Base-by-base conservation (phyloP, 1,284 basidiomycete species). In the Mixia osmundae region DNA sequence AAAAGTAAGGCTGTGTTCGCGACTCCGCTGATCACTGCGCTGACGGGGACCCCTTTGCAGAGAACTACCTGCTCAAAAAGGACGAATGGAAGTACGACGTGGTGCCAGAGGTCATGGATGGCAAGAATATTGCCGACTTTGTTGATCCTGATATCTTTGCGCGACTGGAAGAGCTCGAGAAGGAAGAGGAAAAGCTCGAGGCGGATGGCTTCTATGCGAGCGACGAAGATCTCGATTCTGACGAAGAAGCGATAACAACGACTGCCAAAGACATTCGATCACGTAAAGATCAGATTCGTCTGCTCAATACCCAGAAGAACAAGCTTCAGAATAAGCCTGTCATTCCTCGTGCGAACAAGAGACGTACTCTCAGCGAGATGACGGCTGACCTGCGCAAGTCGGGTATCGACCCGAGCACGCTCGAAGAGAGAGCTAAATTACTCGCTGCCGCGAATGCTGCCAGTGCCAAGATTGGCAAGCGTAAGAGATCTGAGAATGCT, bases 61-160 rank as follows among this genome's bases (percentile, higher is more conserved):
- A 80, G 65, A 69, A 80, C 55, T 97, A 94, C 61, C 48, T 94
- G 22, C 72, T 97, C 38, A 67, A 71, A 27, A 74, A 94, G 54
- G 73, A 79, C 34, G 75, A 80, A 36, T 99, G 89, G 89, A 99
- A 94, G 62, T 67, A 74, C 62, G 89, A 99, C 54, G 67, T 71
- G 47, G 78, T 97, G 18, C 91, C 89, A 20, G 91, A 97, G 60
- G 78, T 99, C 52, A 72, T 82, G 71, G 71, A 95, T 47, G 91
- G 89, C 60, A 95, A 95, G 69, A 99, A 99, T 62, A 63, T 99
- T 39, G 87, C 87, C 26, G 89, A 99, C 65, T 97, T 99, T 50
- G 78, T 97, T 58, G 91, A 97, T 57, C 78, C 85, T n/a, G 91
- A 99, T 53, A 97, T 99, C 47, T 71, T 72, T 27, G 83, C 87